Evolutionary conservation across 352 stramenopile genomes (phyloP).

Genomic region (Globisporangium cylindrosporum): DNA sequence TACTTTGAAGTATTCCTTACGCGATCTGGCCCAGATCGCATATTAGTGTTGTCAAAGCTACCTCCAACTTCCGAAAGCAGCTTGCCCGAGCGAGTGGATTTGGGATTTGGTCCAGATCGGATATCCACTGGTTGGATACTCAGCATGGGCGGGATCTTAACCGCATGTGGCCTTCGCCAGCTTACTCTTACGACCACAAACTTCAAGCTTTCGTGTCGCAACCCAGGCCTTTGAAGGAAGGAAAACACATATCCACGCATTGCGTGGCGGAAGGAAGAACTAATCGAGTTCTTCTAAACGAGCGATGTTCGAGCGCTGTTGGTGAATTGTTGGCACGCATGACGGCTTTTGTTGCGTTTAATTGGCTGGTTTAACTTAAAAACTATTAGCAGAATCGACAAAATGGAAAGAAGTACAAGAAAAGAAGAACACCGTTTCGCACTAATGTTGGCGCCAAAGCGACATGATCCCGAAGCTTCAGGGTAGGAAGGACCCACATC

Average conservation of each 20-base stretch:
- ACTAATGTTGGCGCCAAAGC: background rate
- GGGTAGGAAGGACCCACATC: background rate
- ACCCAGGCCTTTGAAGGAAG: background rate
- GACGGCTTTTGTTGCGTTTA: background rate
- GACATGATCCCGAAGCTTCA: background rate
- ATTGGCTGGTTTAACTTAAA: background rate
- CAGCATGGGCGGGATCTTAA: background rate
- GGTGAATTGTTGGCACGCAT: background rate
- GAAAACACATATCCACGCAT: background rate
- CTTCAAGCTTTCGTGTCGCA: conserved; percentile 1
- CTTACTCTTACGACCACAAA: background rate
- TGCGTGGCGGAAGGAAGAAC: too few relatives aligned
- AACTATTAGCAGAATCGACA: background rate
- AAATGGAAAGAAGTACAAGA: background rate
- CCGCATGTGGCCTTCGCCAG: background rate
- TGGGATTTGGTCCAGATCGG: background rate
- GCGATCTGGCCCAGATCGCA: too few relatives aligned
- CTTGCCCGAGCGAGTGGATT: background rate
- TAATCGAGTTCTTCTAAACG: too few relatives aligned
- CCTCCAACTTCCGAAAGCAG: too few relatives aligned
- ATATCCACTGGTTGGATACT: background rate
- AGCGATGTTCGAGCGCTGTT: too few relatives aligned
- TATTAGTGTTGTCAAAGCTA: too few relatives aligned
- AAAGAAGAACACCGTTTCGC: background rate
- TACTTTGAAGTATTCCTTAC: too few relatives aligned